These are phyloP conservation scores for Pogostemon cablin DNA, from an alignment of 257 asterid species.

Conservation along the genomic window DNA sequence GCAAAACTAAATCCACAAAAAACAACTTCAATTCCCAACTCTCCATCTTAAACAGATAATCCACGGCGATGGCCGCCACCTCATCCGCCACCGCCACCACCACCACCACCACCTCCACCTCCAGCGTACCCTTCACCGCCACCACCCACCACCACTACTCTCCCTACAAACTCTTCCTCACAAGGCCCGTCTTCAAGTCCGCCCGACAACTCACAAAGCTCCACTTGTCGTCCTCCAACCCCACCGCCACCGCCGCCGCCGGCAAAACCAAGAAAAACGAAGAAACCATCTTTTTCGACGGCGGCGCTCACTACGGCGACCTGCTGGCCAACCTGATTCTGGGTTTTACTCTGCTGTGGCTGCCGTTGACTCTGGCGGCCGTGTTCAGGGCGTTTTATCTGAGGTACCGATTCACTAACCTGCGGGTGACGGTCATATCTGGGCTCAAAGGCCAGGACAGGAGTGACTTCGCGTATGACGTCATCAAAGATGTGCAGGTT, in stretches of 20 bases:
- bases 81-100: slow-evolving; percentile 35
- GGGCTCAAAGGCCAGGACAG: slow-evolving; percentile 92
- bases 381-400: slow-evolving; percentile 77
- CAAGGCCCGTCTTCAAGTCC: slow-evolving; percentile 33
- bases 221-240: slow-evolving; percentile 79
- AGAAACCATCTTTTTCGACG: slow-evolving; percentile 85
- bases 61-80: slow-evolving; percentile 52
- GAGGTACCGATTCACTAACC: slow-evolving; percentile 79
- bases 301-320: slow-evolving; percentile 99
- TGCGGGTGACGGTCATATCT: slow-evolving; percentile 86
- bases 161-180: slow-evolving; percentile 35
- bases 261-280: slow-evolving; percentile 42
- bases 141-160: slow-evolving; percentile 40
- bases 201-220: slow-evolving; percentile 55
- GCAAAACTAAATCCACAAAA: slow-evolving; percentile 24
- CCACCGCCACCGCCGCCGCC: slow-evolving; percentile 48
- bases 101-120: slow-evolving; percentile 40
- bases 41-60: slow-evolving; percentile 34
- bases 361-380: slow-evolving; percentile 84
- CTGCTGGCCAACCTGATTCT: slow-evolving; percentile 79
- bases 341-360: slow-evolving; percentile 95
- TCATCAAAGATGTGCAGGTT: slow-evolving; percentile 84
- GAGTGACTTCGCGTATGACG: slow-evolving; percentile 80
- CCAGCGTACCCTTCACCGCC: slow-evolving; percentile 28
- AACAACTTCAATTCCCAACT: slow-evolving; percentile 35